phyloP scores from a whole-genome alignment of 108 stramenopile genomes.

The Nitzschia sp. region DNA sequence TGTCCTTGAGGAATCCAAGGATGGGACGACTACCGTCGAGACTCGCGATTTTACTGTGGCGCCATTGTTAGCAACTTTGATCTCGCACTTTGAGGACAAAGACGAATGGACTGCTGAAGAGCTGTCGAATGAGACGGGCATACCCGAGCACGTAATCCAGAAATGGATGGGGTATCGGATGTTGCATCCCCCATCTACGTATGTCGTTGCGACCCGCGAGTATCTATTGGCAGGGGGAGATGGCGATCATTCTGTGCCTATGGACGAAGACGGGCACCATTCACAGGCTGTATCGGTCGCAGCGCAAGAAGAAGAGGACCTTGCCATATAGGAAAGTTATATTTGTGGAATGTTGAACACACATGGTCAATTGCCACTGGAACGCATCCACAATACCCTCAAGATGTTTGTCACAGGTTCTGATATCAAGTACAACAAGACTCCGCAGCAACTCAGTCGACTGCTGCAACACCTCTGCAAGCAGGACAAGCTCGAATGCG shows the following conservation, averaged over 20 bases:
- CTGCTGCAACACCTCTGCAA: constrained; percentile 81
- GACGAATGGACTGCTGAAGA: constrained; percentile 69
- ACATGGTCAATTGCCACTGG: constrained; percentile 75
- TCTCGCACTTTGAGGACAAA: constrained; percentile 90
- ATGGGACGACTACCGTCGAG: constrained; percentile 48
- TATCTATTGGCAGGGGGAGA: constrained; percentile 38
- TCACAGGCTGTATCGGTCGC: constrained; percentile 63
- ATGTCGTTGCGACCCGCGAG: constrained; percentile 47
- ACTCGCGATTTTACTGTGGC: constrained; percentile 82
- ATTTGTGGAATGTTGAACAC: constrained; percentile 90
- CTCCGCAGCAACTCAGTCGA: constrained; percentile 68
- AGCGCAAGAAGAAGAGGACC: constrained; percentile 83
- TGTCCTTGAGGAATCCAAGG: constrained; percentile 62
- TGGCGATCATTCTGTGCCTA: constrained; percentile 15
- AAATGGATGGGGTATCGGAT: constrained; percentile 78
- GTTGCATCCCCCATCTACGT: constrained; percentile 23
- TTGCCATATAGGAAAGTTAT: constrained; percentile 81
- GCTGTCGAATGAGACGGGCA: constrained; percentile 69
- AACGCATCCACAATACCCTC: constrained; percentile 87
- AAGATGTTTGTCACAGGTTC: constrained; percentile 88
- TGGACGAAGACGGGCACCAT: constrained; percentile 58
- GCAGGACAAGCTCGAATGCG: constrained; percentile 83
- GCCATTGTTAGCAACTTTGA: constrained; percentile 89
- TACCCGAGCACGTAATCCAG: constrained; percentile 66
- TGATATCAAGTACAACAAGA: constrained; percentile 86